Evolutionary conservation across 2,329 filamentous ascomycete genomes (phyloP), one percentile per base, ranked within the genome.

Genomic region (Fusarium protoensiforme): DNA sequence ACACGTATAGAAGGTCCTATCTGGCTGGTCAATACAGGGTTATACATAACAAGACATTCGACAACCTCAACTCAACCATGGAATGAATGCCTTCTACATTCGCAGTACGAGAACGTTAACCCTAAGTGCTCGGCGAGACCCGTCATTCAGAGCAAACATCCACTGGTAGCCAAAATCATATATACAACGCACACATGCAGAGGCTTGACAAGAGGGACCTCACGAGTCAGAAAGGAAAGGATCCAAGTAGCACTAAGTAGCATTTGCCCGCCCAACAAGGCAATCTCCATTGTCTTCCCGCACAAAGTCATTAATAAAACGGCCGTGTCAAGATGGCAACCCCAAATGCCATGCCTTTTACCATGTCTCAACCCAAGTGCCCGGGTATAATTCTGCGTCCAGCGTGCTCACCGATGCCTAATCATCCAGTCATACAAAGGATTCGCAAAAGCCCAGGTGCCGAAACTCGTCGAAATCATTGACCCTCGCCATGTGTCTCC

Each of bases 341-440:
- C 72, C 60, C 60, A 67, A 59, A 75, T 74, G 57, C 57, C 72
- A 74, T 74, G 67, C 66, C 61, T 60, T 72, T 72, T 75, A 67
- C 75, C 72, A 78, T 71, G 69, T 69, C 72, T 73, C 73, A 75
- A 69, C 74, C 67, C 57, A 78, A 76, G 67, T 73, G 72, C 68
- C 77, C 69, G 76, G 77, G 77, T 78, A 78, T 78, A 76, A 70
- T 77, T 69, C 72, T 78, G 75, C 76, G 77, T 77, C 73, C 72
- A 75, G 75, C 76, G 75, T 75, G 74, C 68, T 77, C 70, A 71
- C 69, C 75, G 69, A 77, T 77, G 71, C 72, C 71, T 70, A 59
- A 71, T 72, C 75, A 65, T 75, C 68, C 75, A 75, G 72, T 73
- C 72, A 68, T 74, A 73, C 72, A 77, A 74, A 77, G 75, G 73